Base-by-base conservation (phyloP, 176 grass and related monocot species). In the Triticum turgidum region DNA sequence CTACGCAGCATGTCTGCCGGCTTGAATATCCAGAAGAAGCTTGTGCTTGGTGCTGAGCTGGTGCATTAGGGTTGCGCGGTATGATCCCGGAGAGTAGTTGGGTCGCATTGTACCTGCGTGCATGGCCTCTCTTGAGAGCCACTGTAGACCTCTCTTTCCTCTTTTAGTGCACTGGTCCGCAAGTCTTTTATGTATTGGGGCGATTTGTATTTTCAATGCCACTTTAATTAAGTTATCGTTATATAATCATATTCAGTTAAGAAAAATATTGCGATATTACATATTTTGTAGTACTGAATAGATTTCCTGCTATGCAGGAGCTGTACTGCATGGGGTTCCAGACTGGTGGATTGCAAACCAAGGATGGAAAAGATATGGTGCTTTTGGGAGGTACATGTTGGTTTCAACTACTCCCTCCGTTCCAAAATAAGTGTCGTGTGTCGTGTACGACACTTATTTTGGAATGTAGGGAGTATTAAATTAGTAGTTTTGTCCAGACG, bases 311-410 rank as follows among this genome's bases (percentile, higher is more conserved):
- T 80, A 52, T 82, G 51, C 83, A 90, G 87, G 70, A 77, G 87
- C 17, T 86, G 24, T 94, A 94, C 56, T 98, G 96, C 66, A 51
- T 96, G 84, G 96, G 96, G 33, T 98, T 95, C 86, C 92, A 94
- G 85, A 94, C 91, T 45, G 96, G 92, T 61, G 92, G 91, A 82
- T 21, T 98, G 18, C 93, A 98, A 72, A 92, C 92, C 73, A 96
- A 94, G 82, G 96, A 96, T 77, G 96, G 92, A 29, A 98, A 92
- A 88, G 87, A 96, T 88, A 92, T 98, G 88, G 71, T 98, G 89
- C 90, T 98, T 88, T 91, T 98, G 85, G 96, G 93, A 91, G 96
- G 96, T 98, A 89, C 14, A 65, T 21, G 25, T 63, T 68, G 9
- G 34, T 83, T 51, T 81, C 54, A 78, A 66, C 49, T 52, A 49